Evolutionary conservation across 2,329 filamentous ascomycete genomes (phyloP), one percentile per base, ranked within the genome.

Genomic region (Fusarium hostae): DNA sequence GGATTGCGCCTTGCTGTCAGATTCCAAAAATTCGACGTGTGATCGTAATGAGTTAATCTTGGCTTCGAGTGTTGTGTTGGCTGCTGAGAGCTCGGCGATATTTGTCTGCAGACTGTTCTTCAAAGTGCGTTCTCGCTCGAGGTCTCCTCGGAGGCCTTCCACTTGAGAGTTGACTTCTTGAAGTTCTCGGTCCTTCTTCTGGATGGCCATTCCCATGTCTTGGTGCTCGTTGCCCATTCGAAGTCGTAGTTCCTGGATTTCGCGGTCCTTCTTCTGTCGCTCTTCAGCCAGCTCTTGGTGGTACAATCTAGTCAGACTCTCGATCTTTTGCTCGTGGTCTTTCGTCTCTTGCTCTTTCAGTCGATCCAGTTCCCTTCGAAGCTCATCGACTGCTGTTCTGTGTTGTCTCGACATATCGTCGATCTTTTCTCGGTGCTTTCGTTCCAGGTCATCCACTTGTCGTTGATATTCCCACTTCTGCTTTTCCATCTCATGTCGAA

Each of bases 11-110:
- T 97, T 93, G 80, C 90, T 94, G 76, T 94, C 94, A 1, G 94
- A 96, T 79, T 98, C 94, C 22, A 98, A 88, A 78, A 97, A 97
- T 72, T 95, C 91, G 63, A 97, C 92, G 75, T 95, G 93, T 4
- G 93, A 93, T 73, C 91, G 89, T 71, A 97, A 87, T 6, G 91
- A 92, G 70, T 91, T 90, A 70, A 93, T 90, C 28, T 92, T 90
- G 39, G 90, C 91, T 73, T 97, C 94, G 15, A 97, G 84, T 0
- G 88, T 88, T 15, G 90, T 84, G 63, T 89, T 90, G 43, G 89
- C 88, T 12, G 86, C 85, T 7, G 89, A 86, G 11, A 89, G 84
- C 41, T 91, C 89, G 7, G 87, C 84, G 22, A 93, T 81, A 40
- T 83, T 88, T 34, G 81, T 84, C 69, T 86, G 84, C 1, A 88